These are phyloP conservation scores for Debaryomyces sp. DNA, from an alignment of 1,139 yeast genomes.

Conservation along the genomic window DNA sequence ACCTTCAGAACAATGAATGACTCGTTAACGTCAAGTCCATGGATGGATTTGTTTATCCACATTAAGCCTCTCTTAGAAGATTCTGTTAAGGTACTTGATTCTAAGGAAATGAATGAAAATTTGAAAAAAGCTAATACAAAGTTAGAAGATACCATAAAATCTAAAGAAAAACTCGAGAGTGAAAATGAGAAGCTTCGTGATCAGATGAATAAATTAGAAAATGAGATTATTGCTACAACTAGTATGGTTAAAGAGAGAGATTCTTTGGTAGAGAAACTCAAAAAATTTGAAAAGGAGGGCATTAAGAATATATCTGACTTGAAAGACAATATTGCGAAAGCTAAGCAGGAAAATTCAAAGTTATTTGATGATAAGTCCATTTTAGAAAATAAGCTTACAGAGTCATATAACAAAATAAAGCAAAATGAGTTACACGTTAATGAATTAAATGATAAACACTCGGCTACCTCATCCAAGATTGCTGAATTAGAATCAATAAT, in stretches of 20 bases:
- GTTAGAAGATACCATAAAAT: slow-evolving; percentile 44
- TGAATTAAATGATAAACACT: neutral
- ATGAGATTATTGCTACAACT: slow-evolving; percentile 33
- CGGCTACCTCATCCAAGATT: neutral
- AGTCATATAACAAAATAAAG: slow-evolving; percentile 10
- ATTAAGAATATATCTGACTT: neutral
- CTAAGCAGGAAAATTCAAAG: slow-evolving; percentile 25
- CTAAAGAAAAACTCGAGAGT: slow-evolving; percentile 42
- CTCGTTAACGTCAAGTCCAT: slow-evolving; percentile 59
- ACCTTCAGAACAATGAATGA: slow-evolving; percentile 60
- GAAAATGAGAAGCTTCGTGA: slow-evolving; percentile 49
- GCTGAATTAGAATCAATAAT: slow-evolving; percentile 20
- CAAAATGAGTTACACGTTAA: slow-evolving; percentile 1
- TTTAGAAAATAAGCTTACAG: slow-evolving; percentile 16
- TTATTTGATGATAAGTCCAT: slow-evolving; percentile 24
- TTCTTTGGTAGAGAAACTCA: slow-evolving; percentile 24
- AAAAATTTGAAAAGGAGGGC: slow-evolving; percentile 22
- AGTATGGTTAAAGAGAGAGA: slow-evolving; percentile 32
- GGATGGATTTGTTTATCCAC: slow-evolving; percentile 76
- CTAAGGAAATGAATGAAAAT: slow-evolving; percentile 57
- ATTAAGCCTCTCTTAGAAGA: slow-evolving; percentile 80
- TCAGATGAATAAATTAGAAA: slow-evolving; percentile 57
- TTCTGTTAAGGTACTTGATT: slow-evolving; percentile 58
- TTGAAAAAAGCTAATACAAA: slow-evolving; percentile 38
- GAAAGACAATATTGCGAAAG: slow-evolving; percentile 20